Evolutionary conservation across 208 protist species (phyloP), one percentile per base, ranked within the genome.

Genomic region (Trypanosoma lewisi): DNA sequence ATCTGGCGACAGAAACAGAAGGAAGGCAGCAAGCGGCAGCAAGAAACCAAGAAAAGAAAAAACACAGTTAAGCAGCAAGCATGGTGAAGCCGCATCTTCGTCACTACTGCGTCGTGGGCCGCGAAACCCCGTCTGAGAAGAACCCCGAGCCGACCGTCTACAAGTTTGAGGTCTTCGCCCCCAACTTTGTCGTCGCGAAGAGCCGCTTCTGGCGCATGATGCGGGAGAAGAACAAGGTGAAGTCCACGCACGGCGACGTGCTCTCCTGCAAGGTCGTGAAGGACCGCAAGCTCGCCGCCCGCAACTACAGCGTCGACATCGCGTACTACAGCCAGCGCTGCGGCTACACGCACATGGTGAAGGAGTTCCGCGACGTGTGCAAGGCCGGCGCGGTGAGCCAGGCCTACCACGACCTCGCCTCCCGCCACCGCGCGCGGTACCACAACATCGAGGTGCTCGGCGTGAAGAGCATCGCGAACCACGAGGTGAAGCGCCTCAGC

Each of bases 121-220:
- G 98, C 73, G 87, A 93, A 70, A 75, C 88, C 7, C 98, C 98
- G 47, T 95, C 85, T 5, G 93, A 67, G 64, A 67, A 67, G 64
- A 67, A 77, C 42, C 56, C 58, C 21, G 39, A 63, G 25, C 63
- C 72, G 23, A 73, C 72, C 53, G 80, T 99, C 63, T 99, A 98
- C 97, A 96, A 97, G 79, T 99, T 99, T 86, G 94, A 94, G 73
- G 89, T 99, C 53, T 99, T 99, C 75, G 98, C 98, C 33, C 82
- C 88, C 30, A 99, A 99, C 89, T 89, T 89, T 64, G 96, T 99
- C 31, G 89, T 98, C 37, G 99, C 98, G 50, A 98, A 98, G 83
- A 95, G 82, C 75, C 89, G 98, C 74, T 99, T 99, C 97, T 99
- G 99, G 98, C 98, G 99, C 79, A 98, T 99, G 91, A 93, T 99